Evolutionary conservation across 768 basidiomycete genomes (phyloP).

Genomic region (Cystofilobasidium ferigula): DNA sequence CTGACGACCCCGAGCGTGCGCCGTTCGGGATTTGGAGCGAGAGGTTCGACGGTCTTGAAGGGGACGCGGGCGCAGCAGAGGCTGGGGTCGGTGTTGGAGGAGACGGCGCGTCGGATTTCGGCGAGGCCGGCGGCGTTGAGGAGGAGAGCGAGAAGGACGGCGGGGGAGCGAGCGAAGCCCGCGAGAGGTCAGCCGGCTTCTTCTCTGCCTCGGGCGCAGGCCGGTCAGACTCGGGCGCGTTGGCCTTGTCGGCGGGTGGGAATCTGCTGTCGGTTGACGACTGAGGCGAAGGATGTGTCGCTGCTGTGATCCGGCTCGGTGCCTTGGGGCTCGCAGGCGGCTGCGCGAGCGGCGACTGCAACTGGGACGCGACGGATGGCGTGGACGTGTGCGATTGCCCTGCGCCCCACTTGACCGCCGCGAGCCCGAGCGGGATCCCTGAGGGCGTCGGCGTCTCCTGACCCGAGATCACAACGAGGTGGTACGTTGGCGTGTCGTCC

Average conservation of each 20-base stretch:
- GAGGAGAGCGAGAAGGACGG: background rate
- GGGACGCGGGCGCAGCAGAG: background rate
- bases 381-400: background rate
- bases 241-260: background rate
- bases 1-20: background rate
- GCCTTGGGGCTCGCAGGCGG: background rate
- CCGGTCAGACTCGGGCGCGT: too few species aligned
- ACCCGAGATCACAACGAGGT: conserved; percentile 21
- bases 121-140: background rate
- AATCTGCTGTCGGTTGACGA: background rate
- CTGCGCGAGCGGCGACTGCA: background rate
- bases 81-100: background rate
- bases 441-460: conserved; percentile 20
- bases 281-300: background rate
- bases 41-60: background rate
- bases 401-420: conserved; percentile 17
- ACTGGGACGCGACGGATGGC: background rate
- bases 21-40: conserved; percentile 4
- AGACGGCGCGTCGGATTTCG: background rate
- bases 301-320: background rate
- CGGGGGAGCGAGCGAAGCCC: background rate
- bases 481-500: conserved; percentile 7
- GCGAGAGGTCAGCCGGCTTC: too few species aligned
- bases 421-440: conserved; percentile 19
- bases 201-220: too few species aligned